Evolutionary conservation across 169 alveolate species (phyloP).

Genomic region (Plasmodium knowlesi): DNA sequence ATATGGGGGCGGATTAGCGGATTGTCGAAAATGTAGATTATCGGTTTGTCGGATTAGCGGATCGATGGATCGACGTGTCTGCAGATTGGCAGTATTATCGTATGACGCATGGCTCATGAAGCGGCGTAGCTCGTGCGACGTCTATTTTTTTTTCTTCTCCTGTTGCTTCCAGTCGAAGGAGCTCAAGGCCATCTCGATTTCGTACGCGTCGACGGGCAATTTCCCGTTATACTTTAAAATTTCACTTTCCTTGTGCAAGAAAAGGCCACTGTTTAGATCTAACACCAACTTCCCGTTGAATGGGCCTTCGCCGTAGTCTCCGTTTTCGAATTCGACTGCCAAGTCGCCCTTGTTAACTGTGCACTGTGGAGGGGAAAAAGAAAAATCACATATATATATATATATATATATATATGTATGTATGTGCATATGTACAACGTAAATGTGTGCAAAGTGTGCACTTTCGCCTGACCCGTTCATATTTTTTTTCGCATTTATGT

Average conservation of each 20-base stretch:
- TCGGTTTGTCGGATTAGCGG: neutral
- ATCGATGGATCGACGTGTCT: neutral
- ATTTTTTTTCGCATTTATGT: neutral
- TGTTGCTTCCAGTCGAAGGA: slow-evolving; percentile 46
- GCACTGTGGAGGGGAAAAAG: slow-evolving; percentile 32
- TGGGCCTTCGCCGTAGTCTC: slow-evolving; percentile 56
- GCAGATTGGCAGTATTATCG: neutral
- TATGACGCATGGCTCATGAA: neutral
- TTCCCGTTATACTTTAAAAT: slow-evolving; percentile 50
- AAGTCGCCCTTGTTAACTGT: slow-evolving; percentile 38
- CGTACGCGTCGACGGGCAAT: slow-evolving; percentile 49
- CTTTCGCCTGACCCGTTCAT: neutral
- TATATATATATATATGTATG: neutral
- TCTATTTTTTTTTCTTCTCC: slow-evolving; percentile 12
- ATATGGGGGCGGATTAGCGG: neutral
- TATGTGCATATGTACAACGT: neutral
- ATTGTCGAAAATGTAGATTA: neutral
- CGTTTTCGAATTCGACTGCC: slow-evolving; percentile 31
- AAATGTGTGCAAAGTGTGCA: neutral
- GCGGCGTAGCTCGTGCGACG: neutral
- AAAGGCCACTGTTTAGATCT: slow-evolving; percentile 30
- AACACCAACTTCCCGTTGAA: slow-evolving; percentile 51
- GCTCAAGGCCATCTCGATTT: slow-evolving; percentile 47
- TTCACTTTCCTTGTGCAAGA: slow-evolving; percentile 55
- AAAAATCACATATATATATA: neutral